phyloP scores from a whole-genome alignment of 768 basidiomycete species.

The Baorangia bicolor region DNA sequence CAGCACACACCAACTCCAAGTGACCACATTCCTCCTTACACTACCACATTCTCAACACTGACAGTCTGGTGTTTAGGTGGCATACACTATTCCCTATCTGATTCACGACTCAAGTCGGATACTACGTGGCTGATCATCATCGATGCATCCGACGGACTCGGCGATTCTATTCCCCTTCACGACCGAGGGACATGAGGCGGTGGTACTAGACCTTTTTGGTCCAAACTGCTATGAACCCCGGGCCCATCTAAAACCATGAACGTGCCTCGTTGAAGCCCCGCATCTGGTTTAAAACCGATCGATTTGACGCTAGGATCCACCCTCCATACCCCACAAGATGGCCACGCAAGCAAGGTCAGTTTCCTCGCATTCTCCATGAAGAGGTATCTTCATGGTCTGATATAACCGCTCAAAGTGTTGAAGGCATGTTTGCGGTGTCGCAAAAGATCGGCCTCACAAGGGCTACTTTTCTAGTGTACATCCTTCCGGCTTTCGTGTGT shows the following conservation, averaged over 20 bases:
- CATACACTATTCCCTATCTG: too few relatives aligned
- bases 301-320: neutral
- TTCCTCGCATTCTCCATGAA: neutral
- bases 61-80: too few relatives aligned
- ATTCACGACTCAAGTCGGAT: neutral
- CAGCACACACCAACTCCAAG: too few relatives aligned
- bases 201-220: neutral
- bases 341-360: slow-evolving; percentile 2
- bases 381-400: neutral
- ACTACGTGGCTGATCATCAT: neutral
- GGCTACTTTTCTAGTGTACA: slow-evolving; percentile 31
- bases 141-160: too few relatives aligned
- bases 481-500: slow-evolving; percentile 42
- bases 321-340: neutral
- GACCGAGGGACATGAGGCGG: neutral
- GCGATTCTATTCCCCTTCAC: neutral
- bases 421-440: slow-evolving; percentile 2
- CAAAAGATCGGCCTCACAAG: slow-evolving; percentile 8
- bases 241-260: neutral
- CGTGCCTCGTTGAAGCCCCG: neutral
- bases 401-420: neutral
- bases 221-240: neutral
- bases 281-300: neutral
- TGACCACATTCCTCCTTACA: too few relatives aligned
- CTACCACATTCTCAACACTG: too few relatives aligned